Conservation (phyloP, 2,329 filamentous ascomycete species). For the Sclerotinia nivalis region DNA sequence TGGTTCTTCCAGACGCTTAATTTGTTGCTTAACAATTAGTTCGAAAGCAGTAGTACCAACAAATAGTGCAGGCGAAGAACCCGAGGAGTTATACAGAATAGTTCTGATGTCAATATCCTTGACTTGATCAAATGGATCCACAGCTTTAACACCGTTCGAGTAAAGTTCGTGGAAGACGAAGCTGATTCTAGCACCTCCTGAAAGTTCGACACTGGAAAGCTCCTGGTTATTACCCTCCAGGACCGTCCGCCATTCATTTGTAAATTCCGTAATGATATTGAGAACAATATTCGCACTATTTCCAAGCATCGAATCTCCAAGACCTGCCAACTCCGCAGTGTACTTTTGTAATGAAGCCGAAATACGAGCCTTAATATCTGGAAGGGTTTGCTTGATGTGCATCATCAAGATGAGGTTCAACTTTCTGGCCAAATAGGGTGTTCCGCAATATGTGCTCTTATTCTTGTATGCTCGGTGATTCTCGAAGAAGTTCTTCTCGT, state of each 20-base stretch:
- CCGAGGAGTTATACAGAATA: conserved; percentile 98
- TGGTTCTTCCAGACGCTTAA: conserved; percentile 92
- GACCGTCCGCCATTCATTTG: conserved; percentile 94
- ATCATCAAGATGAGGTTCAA: conserved; percentile 99
- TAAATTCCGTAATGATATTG: conserved; percentile 98
- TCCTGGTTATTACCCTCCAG: conserved; percentile 96
- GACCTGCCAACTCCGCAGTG: conserved; percentile 71
- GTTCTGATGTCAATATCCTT: conserved; percentile 98
- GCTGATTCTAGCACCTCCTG: conserved; percentile 95
- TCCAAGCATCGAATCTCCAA: conserved; percentile 92
- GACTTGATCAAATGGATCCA: conserved; percentile 95
- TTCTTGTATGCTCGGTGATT: conserved; percentile 98
- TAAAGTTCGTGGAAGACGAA: conserved; percentile 99
- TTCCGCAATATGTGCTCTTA: conserved; percentile 98
- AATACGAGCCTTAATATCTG: conserved; percentile 97
- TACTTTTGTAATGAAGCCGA: conserved; percentile 94
- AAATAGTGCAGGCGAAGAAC: conserved; percentile 92
- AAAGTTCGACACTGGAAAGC: conserved; percentile 89
- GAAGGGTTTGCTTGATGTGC: conserved; percentile 99
- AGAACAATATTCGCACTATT: conserved; percentile 96
- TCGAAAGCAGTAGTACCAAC: conserved; percentile 98
- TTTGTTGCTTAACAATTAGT: conserved; percentile 97
- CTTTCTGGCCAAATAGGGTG: conserved; percentile 93
- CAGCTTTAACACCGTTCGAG: conserved; percentile 93
- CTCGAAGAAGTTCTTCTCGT: conserved; percentile 96